Evolutionary conservation across 2,329 filamentous ascomycete genomes (phyloP).

Genomic region (Penicillium sp.): DNA sequence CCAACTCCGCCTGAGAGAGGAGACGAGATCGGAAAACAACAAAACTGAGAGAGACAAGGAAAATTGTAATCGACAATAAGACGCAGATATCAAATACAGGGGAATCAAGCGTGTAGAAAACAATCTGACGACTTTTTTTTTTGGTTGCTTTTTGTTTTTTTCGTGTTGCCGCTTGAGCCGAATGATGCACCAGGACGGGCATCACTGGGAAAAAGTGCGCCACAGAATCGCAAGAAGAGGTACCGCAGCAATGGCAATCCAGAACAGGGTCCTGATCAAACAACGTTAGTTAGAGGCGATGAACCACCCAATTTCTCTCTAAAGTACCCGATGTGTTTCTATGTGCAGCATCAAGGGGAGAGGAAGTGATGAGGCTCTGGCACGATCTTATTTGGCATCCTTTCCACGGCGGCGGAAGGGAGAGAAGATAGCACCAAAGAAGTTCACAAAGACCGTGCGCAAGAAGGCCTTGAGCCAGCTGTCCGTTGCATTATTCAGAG

Average conservation of each 20-base stretch:
- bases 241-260: constrained; percentile 30
- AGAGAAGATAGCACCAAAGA: constrained; percentile 41
- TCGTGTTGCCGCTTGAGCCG: too few relatives aligned
- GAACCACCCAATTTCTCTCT: constrained; percentile 4
- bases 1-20: constrained; percentile 6
- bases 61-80: constrained; percentile 23
- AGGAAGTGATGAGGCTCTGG: constrained; percentile 8
- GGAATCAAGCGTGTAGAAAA: constrained; percentile 30
- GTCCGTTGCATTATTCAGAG: constrained; percentile 38
- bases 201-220: constrained; percentile 28
- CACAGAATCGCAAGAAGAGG: constrained; percentile 33
- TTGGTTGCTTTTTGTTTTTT: constrained; percentile 4
- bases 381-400: constrained; percentile 28
- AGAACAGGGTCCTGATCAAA: constrained; percentile 32
- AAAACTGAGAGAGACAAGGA: constrained; percentile 20
- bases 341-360: constrained; percentile 14
- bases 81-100: constrained; percentile 33
- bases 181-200: too few relatives aligned
- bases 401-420: constrained; percentile 39
- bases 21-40: constrained; percentile 16
- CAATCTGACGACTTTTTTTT: constrained; percentile 20
- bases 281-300: constrained; percentile 31
- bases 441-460: constrained; percentile 41
- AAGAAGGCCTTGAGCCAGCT: constrained; percentile 43
- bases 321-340: constrained; percentile 2